These are phyloP conservation scores for Handroanthus guayacan DNA, from an alignment of 257 asterid genomes.

Conservation along the genomic window DNA sequence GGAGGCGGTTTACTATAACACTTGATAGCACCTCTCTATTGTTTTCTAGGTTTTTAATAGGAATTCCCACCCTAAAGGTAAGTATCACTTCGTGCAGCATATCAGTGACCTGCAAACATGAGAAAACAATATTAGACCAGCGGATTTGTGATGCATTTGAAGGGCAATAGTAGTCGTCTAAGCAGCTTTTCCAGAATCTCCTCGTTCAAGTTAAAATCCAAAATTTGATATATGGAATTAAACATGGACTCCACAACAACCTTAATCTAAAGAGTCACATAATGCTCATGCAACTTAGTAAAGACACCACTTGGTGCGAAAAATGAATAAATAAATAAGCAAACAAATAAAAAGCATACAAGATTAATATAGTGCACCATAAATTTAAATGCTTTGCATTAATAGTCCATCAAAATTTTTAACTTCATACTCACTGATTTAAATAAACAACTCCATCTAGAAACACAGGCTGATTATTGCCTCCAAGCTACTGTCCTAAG, in stretches of 20 bases:
- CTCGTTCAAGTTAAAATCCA: not conserved
- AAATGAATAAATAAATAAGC: not conserved
- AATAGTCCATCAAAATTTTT: not conserved
- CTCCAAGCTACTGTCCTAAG: constrained; percentile 10
- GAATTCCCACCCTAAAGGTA: constrained; percentile 45
- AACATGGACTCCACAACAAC: not conserved
- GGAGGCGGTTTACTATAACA: constrained; percentile 45
- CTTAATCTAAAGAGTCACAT: not conserved
- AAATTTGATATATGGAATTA: not conserved
- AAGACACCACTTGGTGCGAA: not conserved
- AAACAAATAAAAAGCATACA: not conserved
- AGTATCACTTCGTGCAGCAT: constrained; percentile 57
- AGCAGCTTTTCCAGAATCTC: constrained; percentile 5
- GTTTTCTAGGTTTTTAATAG: constrained; percentile 41
- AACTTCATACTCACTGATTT: not conserved
- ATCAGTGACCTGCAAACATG: constrained; percentile 35
- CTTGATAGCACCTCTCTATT: constrained; percentile 46
- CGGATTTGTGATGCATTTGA: not conserved
- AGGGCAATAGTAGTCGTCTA: not conserved
- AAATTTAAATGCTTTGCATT: not conserved
- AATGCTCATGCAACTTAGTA: not conserved
- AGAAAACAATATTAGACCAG: constrained; percentile 6
- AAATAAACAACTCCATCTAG: not conserved
- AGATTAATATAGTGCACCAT: not conserved
- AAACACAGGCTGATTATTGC: constrained; percentile 1